A percentile compares a stretch with the other conserved stretches of the same genome.
Evolutionary conservation across 2,329 filamentous ascomycete species (phyloP).

Genomic region (Fusarium lyarnte): DNA sequence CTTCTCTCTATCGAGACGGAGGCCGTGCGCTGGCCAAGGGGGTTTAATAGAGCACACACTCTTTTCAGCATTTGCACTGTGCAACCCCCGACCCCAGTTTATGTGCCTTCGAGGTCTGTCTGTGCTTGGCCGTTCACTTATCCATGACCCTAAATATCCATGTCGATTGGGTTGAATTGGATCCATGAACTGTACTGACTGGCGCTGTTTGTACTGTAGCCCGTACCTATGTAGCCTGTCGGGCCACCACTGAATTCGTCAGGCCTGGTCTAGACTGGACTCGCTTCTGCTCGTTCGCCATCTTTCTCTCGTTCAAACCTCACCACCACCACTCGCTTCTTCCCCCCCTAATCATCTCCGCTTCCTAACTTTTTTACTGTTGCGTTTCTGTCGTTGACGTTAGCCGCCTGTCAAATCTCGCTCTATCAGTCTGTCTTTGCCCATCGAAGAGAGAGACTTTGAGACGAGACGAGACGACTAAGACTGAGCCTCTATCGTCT

Average conservation of each 20-base stretch:
- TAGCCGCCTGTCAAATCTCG: conserved; percentile 20
- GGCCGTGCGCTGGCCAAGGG: conserved; percentile 37
- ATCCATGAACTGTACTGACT: conserved; percentile 27
- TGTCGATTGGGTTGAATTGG: conserved; percentile 18
- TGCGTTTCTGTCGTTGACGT: conserved; percentile 38
- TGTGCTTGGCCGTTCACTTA: conserved; percentile 20
- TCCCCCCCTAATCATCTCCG: conserved; percentile 36
- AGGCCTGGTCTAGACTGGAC: conserved; percentile 4
- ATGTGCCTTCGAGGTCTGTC: conserved; percentile 9
- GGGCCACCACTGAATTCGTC: conserved; percentile 28
- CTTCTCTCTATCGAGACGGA: conserved; percentile 32
- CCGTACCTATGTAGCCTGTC: conserved; percentile 11
- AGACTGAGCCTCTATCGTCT: conserved; percentile 3
- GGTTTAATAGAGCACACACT: conserved; percentile 19
- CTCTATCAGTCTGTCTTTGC: conserved; percentile 12
- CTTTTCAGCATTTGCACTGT: conserved; percentile 34
- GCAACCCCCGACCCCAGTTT: conserved; percentile 28
- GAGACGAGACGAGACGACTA: not conserved
- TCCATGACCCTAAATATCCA: conserved; percentile 8
- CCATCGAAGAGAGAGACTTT: not conserved
- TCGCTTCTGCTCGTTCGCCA: conserved; percentile 27
- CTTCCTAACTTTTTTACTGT: conserved; percentile 18
- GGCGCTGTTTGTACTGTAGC: not conserved
- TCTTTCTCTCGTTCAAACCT: conserved; percentile 41
- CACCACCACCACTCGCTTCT: conserved; percentile 36